Evolutionary conservation across 768 basidiomycete genomes (phyloP).

Genomic region (Boletus reticulatus): DNA sequence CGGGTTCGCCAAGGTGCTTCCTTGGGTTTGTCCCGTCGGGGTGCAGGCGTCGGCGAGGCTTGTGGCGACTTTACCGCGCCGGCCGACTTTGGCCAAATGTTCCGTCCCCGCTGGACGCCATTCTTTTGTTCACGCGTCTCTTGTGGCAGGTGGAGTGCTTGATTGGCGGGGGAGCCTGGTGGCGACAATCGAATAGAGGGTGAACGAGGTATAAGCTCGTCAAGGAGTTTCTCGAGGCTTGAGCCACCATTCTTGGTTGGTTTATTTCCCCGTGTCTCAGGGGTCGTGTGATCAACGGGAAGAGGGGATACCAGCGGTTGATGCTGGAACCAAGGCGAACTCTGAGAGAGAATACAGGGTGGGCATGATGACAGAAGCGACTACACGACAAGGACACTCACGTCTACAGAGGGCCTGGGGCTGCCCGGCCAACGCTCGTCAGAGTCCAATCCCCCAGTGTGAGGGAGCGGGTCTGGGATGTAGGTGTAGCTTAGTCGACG

Average conservation of each 20-base stretch:
- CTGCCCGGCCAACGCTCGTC: constrained; percentile 16
- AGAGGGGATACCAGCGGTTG: constrained; percentile 14
- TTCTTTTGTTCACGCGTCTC: not conserved
- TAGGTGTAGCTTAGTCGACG: constrained; percentile 14
- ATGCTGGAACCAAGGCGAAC: constrained; percentile 9
- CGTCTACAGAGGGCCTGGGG: constrained; percentile 8
- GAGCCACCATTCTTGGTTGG: not conserved
- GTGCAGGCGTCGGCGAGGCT: not conserved
- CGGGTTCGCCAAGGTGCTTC: constrained; percentile 21
- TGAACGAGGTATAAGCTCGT: constrained; percentile 12
- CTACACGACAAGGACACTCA: constrained; percentile 4
- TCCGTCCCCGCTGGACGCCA: not conserved
- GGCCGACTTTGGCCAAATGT: not conserved
- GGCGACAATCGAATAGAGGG: constrained; percentile 22
- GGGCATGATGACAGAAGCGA: not conserved
- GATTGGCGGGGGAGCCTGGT: constrained; percentile 11
- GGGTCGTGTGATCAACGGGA: not conserved
- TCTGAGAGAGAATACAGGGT: not conserved
- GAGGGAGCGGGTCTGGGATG: constrained; percentile 5
- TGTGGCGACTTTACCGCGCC: not conserved
- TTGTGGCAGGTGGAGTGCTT: not conserved
- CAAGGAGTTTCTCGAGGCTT: constrained; percentile 13
- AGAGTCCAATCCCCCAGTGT: not conserved
- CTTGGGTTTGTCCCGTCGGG: constrained; percentile 7
- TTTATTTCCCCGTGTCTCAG: not conserved